Evolutionary conservation across 768 basidiomycete genomes (phyloP).

Genomic region (Trametes cinnabarina): DNA sequence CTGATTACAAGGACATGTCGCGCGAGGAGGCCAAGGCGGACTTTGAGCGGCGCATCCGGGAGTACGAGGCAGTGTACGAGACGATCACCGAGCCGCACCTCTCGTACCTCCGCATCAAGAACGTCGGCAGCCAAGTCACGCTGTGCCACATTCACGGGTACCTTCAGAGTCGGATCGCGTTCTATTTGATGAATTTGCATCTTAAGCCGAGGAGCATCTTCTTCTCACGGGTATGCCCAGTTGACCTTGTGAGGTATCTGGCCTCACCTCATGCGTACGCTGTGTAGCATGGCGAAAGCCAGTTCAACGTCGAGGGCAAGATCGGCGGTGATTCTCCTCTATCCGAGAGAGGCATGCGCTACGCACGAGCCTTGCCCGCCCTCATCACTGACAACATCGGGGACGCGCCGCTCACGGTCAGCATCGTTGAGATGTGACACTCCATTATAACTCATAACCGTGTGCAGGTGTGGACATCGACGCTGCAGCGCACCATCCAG

Average conservation of each 20-base stretch:
- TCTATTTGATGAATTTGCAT: slow-evolving; percentile 98
- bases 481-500: slow-evolving; percentile 87
- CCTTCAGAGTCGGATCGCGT: slow-evolving; percentile 93
- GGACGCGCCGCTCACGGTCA: slow-evolving; percentile 78
- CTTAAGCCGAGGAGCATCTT: slow-evolving; percentile 96
- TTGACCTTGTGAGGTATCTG: background rate
- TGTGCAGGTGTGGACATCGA: slow-evolving; percentile 97
- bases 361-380: slow-evolving; percentile 81
- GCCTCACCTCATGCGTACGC: background rate
- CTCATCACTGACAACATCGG: slow-evolving; percentile 91
- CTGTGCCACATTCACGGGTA: slow-evolving; percentile 90
- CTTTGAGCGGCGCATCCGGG: slow-evolving; percentile 86
- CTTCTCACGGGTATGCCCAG: slow-evolving; percentile 76
- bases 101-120: slow-evolving; percentile 87
- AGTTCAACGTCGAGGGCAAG: slow-evolving; percentile 93
- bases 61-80: slow-evolving; percentile 95
- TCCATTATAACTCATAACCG: background rate
- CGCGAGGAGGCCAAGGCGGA: slow-evolving; percentile 84
- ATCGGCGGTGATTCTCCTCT: slow-evolving; percentile 96
- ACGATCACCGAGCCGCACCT: slow-evolving; percentile 89
- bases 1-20: slow-evolving; percentile 91
- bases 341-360: slow-evolving; percentile 80
- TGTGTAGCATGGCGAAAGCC: slow-evolving; percentile 91
- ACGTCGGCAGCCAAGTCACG: slow-evolving; percentile 89
- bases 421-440: slow-evolving; percentile 18